Evolutionary conservation across 1,284 basidiomycete species (phyloP).

Genomic region (Exobasidium rhododendri): DNA sequence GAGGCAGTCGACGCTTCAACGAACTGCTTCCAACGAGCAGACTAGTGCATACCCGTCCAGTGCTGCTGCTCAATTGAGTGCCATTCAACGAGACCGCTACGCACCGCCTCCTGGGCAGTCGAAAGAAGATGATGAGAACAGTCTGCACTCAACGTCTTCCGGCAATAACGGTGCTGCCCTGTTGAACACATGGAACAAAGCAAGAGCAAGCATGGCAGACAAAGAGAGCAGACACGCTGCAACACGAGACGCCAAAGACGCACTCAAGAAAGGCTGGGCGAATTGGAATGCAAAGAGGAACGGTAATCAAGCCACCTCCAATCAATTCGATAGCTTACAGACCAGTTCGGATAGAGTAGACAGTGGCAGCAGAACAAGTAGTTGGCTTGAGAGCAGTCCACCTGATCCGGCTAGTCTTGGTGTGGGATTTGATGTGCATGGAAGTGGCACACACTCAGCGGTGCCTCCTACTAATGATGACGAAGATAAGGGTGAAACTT

Average conservation of each 20-base stretch:
- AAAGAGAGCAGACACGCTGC: constrained; percentile 45
- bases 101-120: neutral
- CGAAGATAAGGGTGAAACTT: too few relatives aligned
- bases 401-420: constrained; percentile 20
- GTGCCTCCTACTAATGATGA: too few relatives aligned
- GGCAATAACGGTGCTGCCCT: neutral
- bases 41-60: neutral
- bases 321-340: neutral
- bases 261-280: constrained; percentile 47
- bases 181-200: constrained; percentile 34
- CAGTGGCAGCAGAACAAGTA: neutral
- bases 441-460: neutral
- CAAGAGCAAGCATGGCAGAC: constrained; percentile 50
- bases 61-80: constrained; percentile 1
- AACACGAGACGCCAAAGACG: constrained; percentile 49
- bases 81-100: constrained; percentile 1
- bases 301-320: neutral
- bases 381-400: constrained; percentile 6
- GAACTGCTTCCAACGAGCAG: neutral
- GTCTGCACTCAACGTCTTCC: neutral
- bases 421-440: constrained; percentile 15
- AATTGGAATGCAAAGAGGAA: constrained; percentile 39
- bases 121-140: neutral
- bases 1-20: neutral
- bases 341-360: constrained; percentile 3